Conservation (phyloP, 306 rosid genomes). For the Lathyrus sativus region DNA sequence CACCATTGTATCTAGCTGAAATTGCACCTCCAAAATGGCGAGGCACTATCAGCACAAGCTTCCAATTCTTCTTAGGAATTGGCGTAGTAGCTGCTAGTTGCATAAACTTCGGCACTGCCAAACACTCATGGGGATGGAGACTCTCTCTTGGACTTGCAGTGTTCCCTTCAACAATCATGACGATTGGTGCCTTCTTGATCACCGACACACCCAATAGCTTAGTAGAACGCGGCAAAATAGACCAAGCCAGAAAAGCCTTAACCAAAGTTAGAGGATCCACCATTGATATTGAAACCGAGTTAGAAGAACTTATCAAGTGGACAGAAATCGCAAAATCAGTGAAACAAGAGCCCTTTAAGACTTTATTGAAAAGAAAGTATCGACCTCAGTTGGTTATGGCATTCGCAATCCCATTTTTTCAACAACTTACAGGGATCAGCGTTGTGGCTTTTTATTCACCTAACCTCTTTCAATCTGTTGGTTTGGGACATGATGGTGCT, state of each 20-base stretch:
- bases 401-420: conserved; percentile 53
- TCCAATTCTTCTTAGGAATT: conserved; percentile 59
- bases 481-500: conserved; percentile 59
- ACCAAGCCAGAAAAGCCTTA: conserved; percentile 55
- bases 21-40: conserved; percentile 58
- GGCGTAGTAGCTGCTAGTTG: conserved; percentile 58
- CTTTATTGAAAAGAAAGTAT: conserved; percentile 53
- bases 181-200: conserved; percentile 51
- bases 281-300: conserved; percentile 48
- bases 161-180: conserved; percentile 54
- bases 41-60: conserved; percentile 47
- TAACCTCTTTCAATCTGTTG: conserved; percentile 64
- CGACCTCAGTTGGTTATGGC: conserved; percentile 69
- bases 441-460: conserved; percentile 76
- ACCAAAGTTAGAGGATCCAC: conserved; percentile 51
- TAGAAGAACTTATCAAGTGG: conserved; percentile 42
- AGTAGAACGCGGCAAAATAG: conserved; percentile 53
- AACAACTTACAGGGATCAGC: conserved; percentile 69
- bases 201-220: conserved; percentile 62
- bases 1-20: conserved; percentile 73
- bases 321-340: conserved; percentile 38
- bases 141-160: conserved; percentile 68
- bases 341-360: conserved; percentile 51
- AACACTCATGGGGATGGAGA: conserved; percentile 66
- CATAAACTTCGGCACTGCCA: conserved; percentile 60